These are phyloP conservation scores for Lodderomyces metapsilosis DNA, from an alignment of 1,139 yeast species.

Conservation along the genomic window DNA sequence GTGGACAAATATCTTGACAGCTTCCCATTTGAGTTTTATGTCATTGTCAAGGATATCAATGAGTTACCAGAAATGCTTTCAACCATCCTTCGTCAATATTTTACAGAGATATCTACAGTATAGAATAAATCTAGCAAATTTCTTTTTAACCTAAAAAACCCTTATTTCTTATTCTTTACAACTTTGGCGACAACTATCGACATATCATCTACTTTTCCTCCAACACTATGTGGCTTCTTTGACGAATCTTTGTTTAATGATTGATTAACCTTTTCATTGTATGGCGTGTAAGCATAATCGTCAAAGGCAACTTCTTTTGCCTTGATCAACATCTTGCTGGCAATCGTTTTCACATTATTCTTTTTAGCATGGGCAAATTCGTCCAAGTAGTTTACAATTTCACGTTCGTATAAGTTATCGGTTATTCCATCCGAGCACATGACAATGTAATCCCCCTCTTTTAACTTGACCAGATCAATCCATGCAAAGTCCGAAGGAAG, in stretches of 20 bases:
- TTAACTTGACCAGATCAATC: slow-evolving; percentile 41
- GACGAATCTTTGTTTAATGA: slow-evolving; percentile 3
- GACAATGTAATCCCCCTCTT: slow-evolving; percentile 43
- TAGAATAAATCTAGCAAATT: slow-evolving; percentile 7
- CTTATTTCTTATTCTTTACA: slow-evolving; percentile 10
- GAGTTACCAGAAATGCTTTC: slow-evolving; percentile 94
- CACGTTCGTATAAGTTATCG: slow-evolving; percentile 52
- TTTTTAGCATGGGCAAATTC: slow-evolving; percentile 28
- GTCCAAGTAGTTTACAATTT: slow-evolving; percentile 38
- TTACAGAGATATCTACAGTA: slow-evolving; percentile 54
- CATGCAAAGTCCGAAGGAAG: slow-evolving; percentile 53
- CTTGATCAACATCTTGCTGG: slow-evolving; percentile 38
- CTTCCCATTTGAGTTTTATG: slow-evolving; percentile 96
- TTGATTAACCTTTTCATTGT: slow-evolving; percentile 50
- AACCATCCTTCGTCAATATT: slow-evolving; percentile 86
- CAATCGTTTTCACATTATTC: slow-evolving; percentile 35
- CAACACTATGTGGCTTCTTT: slow-evolving; percentile 39
- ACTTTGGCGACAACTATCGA: slow-evolving; percentile 52
- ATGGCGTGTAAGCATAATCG: slow-evolving; percentile 54
- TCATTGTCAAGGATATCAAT: slow-evolving; percentile 82
- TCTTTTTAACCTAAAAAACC: neutral
- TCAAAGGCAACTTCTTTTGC: slow-evolving; percentile 56
- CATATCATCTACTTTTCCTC: slow-evolving; percentile 59
- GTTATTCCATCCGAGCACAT: slow-evolving; percentile 57
- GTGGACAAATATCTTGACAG: slow-evolving; percentile 86